Evolutionary conservation across 2,329 filamentous ascomycete genomes (phyloP).

Genomic region (Alternaria tenuissima): DNA sequence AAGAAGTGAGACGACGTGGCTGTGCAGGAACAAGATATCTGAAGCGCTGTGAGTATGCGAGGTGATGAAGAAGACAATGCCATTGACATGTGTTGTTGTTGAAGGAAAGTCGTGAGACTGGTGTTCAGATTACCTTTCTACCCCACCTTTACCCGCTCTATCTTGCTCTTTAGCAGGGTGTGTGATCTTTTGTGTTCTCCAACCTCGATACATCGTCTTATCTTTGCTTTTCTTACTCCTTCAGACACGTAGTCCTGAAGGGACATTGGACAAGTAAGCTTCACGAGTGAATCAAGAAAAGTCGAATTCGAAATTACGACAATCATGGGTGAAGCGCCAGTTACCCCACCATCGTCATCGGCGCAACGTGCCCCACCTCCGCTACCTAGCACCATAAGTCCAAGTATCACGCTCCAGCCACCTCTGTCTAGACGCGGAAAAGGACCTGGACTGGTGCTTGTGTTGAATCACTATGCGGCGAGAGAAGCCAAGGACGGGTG

Average conservation of each 20-base stretch:
- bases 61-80: too few species aligned
- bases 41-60: too few species aligned
- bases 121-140: not conserved
- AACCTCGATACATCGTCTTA: too few species aligned
- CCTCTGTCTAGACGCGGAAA: conserved; percentile 60
- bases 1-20: not conserved
- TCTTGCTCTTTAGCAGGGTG: not conserved
- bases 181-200: not conserved
- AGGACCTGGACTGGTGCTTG: conserved; percentile 59
- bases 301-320: not conserved
- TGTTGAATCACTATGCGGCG: conserved; percentile 50
- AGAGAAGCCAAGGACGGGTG: conserved; percentile 47
- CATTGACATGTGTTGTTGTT: not conserved
- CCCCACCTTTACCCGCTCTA: not conserved
- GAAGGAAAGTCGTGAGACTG: not conserved
- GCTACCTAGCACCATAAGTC: conserved; percentile 30
- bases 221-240: too few species aligned
- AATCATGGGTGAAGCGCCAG: conserved; percentile 20
- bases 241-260: too few species aligned
- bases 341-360: conserved; percentile 19
- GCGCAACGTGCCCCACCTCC: conserved; percentile 17
- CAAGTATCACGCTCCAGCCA: conserved; percentile 50
- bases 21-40: not conserved
- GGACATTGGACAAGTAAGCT: too few species aligned
- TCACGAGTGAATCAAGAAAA: too few species aligned